These are phyloP conservation scores for Ganoderma lucidum DNA, from an alignment of 1,284 basidiomycete genomes.

Conservation along the genomic window DNA sequence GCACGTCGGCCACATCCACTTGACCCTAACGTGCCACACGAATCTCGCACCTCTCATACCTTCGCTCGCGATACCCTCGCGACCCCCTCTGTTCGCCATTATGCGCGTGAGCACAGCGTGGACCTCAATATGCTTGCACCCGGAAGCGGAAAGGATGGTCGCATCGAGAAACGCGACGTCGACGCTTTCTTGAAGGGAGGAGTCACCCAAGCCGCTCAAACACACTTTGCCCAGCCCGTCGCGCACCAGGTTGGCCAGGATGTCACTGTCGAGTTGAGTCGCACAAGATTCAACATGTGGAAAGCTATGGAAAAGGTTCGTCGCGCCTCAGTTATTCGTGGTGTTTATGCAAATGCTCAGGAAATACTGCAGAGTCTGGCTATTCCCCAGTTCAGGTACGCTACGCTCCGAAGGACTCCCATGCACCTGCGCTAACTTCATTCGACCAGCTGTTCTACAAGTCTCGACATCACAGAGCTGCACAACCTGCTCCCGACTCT, in stretches of 20 bases:
- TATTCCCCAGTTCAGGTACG: slow-evolving; percentile 57
- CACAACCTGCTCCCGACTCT: slow-evolving; percentile 76
- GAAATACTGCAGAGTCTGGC: slow-evolving; percentile 65
- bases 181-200: slow-evolving; percentile 58
- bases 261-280: slow-evolving; percentile 73
- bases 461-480: slow-evolving; percentile 83
- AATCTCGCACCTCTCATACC: slow-evolving; percentile 24
- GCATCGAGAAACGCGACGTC: slow-evolving; percentile 82
- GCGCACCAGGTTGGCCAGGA: slow-evolving; percentile 45
- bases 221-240: slow-evolving; percentile 14
- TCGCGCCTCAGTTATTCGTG: neutral
- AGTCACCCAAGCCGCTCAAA: neutral
- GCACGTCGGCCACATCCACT: slow-evolving; percentile 63
- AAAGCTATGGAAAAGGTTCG: slow-evolving; percentile 83
- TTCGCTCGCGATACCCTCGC: slow-evolving; percentile 60
- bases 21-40: slow-evolving; percentile 60
- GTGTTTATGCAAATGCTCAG: neutral
- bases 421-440: slow-evolving; percentile 2
- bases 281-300: slow-evolving; percentile 88
- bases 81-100: slow-evolving; percentile 81
- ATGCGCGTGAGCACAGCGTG: slow-evolving; percentile 73
- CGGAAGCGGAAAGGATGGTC: slow-evolving; percentile 79
- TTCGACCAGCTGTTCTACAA: slow-evolving; percentile 71
- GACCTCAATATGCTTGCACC: slow-evolving; percentile 66
- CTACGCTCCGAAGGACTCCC: neutral